Evolutionary conservation across 768 basidiomycete genomes (phyloP).

Genomic region (Mycena rebaudengoi): DNA sequence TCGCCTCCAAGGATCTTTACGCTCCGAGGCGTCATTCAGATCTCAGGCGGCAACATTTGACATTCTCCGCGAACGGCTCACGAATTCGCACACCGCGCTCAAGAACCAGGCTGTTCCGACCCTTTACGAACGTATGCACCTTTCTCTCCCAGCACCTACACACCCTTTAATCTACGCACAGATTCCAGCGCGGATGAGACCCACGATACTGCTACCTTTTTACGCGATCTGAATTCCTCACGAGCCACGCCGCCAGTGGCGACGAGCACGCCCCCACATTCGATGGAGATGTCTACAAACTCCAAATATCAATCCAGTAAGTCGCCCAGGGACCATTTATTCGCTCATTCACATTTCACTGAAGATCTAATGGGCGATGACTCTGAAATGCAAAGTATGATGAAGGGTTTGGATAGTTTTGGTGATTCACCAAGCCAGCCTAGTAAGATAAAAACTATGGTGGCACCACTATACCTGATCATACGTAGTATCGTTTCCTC

Average conservation of each 20-base stretch:
- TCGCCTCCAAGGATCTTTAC: conserved; percentile 29
- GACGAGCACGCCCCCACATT: conserved; percentile 64
- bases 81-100: conserved; percentile 45
- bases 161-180: conserved; percentile 15
- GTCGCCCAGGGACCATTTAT: conserved; percentile 22
- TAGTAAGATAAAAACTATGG: conserved; percentile 5
- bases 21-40: conserved; percentile 46
- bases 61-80: conserved; percentile 55
- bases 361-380: conserved; percentile 74
- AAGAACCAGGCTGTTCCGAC: conserved; percentile 44
- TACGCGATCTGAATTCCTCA: conserved; percentile 49
- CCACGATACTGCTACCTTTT: conserved; percentile 47
- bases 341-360: conserved; percentile 25
- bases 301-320: conserved; percentile 67
- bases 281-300: conserved; percentile 61
- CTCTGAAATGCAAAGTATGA: conserved; percentile 75
- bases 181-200: conserved; percentile 38
- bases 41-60: conserved; percentile 58
- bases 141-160: too few relatives aligned
- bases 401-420: conserved; percentile 63
- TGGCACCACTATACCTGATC: not conserved
- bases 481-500: conserved; percentile 29
- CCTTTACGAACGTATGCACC: conserved; percentile 49
- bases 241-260: conserved; percentile 55
- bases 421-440: conserved; percentile 41